These are phyloP conservation scores for Fomes fomentarius DNA, from an alignment of 1,284 basidiomycete species.

Conservation along the genomic window DNA sequence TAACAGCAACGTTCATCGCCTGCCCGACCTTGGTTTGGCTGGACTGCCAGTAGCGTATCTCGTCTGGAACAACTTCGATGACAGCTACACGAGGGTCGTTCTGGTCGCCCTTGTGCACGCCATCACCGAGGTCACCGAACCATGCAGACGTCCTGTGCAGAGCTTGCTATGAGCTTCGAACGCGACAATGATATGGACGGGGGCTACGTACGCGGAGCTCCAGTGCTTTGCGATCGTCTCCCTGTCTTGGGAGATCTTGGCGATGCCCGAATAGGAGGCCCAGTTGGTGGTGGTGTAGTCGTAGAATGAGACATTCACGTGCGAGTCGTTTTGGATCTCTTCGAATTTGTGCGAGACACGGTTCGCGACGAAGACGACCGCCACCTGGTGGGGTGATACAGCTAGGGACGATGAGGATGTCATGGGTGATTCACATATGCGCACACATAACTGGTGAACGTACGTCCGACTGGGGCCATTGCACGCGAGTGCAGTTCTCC, in stretches of 20 bases:
- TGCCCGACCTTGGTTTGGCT: constrained; percentile 50
- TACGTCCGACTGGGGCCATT: constrained; percentile 78
- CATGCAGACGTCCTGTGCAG: constrained; percentile 65
- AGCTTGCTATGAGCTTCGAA: too few relatives aligned
- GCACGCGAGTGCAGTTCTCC: constrained; percentile 83
- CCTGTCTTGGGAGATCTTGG: constrained; percentile 66
- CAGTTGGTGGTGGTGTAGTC: constrained; percentile 78
- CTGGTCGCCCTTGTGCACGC: constrained; percentile 82
- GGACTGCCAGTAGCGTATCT: constrained; percentile 80
- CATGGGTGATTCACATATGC: background rate
- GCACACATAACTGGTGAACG: constrained; percentile 28
- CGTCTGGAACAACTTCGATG: constrained; percentile 82
- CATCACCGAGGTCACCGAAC: constrained; percentile 89
- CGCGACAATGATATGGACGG: too few relatives aligned
- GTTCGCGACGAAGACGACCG: constrained; percentile 79
- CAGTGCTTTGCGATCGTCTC: constrained; percentile 73
- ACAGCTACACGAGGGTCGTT: constrained; percentile 82
- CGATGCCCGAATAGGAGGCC: constrained; percentile 84
- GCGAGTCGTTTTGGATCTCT: constrained; percentile 74
- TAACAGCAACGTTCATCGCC: constrained; percentile 53
- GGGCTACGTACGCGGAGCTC: constrained; percentile 61
- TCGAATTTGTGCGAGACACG: constrained; percentile 76
- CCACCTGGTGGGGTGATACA: constrained; percentile 48
- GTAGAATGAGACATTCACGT: constrained; percentile 83
- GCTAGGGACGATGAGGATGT: constrained; percentile 37